Evolutionary conservation across 2,329 filamentous ascomycete genomes (phyloP).

Genomic region (Keithomyces neogunnii): DNA sequence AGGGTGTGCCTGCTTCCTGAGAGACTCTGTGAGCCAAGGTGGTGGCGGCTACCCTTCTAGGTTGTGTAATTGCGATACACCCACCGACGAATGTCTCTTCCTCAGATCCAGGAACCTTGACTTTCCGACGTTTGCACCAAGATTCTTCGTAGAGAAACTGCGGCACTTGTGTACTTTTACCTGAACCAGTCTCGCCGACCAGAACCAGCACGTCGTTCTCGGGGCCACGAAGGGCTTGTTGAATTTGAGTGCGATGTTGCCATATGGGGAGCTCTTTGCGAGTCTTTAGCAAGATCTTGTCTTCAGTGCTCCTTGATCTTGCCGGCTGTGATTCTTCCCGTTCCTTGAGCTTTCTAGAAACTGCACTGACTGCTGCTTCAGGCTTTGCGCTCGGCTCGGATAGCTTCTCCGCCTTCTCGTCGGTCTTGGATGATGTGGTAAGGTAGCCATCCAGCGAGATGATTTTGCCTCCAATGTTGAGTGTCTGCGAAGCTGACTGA

Average conservation of each 20-base stretch:
- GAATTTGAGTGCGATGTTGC: constrained; percentile 62
- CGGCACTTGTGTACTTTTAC: constrained; percentile 93
- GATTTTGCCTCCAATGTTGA: constrained; percentile 39
- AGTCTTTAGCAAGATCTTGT: constrained; percentile 28
- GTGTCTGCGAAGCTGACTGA: constrained; percentile 21
- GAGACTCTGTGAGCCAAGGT: constrained; percentile 83
- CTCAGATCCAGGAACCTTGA: constrained; percentile 32
- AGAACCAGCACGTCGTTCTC: constrained; percentile 71
- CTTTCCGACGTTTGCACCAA: constrained; percentile 63
- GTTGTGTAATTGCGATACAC: constrained; percentile 89
- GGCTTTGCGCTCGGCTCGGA: not conserved
- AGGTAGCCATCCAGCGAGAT: constrained; percentile 44
- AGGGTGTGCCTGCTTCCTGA: constrained; percentile 56
- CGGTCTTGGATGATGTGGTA: constrained; percentile 16
- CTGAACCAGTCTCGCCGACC: constrained; percentile 89
- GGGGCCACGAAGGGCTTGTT: constrained; percentile 41
- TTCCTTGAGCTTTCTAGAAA: not conserved
- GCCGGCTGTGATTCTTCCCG: not conserved
- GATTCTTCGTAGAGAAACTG: constrained; percentile 74
- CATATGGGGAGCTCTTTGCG: constrained; percentile 75
- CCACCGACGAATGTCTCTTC: constrained; percentile 55
- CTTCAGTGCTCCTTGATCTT: constrained; percentile 15
- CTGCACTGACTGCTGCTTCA: not conserved
- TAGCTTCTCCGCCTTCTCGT: not conserved
- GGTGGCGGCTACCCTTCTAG: constrained; percentile 85